These are phyloP conservation scores for Stropharia rugosoannulata DNA, from an alignment of 768 basidiomycete genomes.

Conservation along the genomic window DNA sequence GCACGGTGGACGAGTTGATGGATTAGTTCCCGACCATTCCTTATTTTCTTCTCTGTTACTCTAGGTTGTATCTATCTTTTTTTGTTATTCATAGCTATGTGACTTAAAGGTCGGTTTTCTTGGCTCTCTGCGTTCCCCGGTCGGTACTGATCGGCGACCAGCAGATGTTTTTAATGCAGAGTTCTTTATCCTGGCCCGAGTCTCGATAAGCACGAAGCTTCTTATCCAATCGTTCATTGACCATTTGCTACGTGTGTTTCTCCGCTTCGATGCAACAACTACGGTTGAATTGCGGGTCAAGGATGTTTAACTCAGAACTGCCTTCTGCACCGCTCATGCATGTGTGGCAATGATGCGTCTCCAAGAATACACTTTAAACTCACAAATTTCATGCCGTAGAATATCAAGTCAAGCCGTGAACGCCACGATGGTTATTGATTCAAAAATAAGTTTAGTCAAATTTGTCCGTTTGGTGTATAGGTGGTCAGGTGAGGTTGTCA, in stretches of 20 bases:
- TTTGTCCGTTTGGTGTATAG: not conserved
- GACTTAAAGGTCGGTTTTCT: not conserved
- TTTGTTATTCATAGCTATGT: slow-evolving; percentile 5
- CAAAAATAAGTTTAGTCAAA: slow-evolving; percentile 3
- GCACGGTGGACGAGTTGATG: slow-evolving; percentile 31
- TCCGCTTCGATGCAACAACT: slow-evolving; percentile 15
- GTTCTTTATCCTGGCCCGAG: slow-evolving; percentile 6
- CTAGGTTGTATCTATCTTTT: slow-evolving; percentile 2
- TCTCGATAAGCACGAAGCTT: slow-evolving; percentile 1
- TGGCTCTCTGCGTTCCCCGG: not conserved
- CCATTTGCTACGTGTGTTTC: slow-evolving; percentile 13
- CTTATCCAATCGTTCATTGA: slow-evolving; percentile 14
- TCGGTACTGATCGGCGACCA: slow-evolving; percentile 9
- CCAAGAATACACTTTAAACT: slow-evolving; percentile 15
- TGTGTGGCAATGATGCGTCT: slow-evolving; percentile 15
- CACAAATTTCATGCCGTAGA: slow-evolving; percentile 1
- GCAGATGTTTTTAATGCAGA: slow-evolving; percentile 12
- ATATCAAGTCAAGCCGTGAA: slow-evolving; percentile 2
- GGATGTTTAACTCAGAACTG: slow-evolving; percentile 12
- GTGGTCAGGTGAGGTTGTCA: not conserved
- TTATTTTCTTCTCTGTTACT: not conserved
- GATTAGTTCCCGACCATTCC: slow-evolving; percentile 10
- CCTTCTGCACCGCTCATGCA: slow-evolving; percentile 9
- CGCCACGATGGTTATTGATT: not conserved
- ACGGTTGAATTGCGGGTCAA: slow-evolving; percentile 23